Evolutionary conservation across 202 grass and related monocot genomes (phyloP).

Genomic region (Cymbopogon flexuosus): DNA sequence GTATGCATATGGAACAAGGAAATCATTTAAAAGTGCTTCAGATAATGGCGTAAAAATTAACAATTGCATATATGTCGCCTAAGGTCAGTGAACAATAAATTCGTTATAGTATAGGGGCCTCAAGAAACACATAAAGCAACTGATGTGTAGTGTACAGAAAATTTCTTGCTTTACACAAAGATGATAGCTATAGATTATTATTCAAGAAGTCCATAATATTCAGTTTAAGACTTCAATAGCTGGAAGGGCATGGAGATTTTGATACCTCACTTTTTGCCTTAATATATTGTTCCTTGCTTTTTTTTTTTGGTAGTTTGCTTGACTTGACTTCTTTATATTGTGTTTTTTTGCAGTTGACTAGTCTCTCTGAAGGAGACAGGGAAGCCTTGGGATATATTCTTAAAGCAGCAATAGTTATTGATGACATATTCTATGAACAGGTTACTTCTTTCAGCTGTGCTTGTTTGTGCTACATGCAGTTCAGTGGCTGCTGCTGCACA

Average conservation of each 20-base stretch:
- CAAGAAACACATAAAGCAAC: neutral
- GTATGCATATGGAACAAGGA: neutral
- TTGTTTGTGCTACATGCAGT: no score
- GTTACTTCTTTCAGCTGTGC: slow-evolving; percentile 27
- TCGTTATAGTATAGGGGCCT: neutral
- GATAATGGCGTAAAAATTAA: neutral
- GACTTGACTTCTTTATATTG: slow-evolving; percentile 7
- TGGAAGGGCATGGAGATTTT: neutral
- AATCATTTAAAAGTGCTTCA: slow-evolving; percentile 1
- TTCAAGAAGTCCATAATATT: slow-evolving; percentile 1
- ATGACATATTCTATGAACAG: slow-evolving; percentile 90
- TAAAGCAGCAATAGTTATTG: slow-evolving; percentile 74
- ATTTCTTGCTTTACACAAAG: neutral
- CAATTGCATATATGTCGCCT: neutral
- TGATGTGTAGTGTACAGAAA: neutral
- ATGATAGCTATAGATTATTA: neutral
- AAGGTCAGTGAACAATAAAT: neutral
- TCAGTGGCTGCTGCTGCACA: no score
- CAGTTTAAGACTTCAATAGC: neutral
- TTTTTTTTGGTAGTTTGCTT: neutral
- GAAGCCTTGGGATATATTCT: slow-evolving; percentile 74
- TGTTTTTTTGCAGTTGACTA: slow-evolving; percentile 56
- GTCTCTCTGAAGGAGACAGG: slow-evolving; percentile 76
- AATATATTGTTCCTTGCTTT: neutral
- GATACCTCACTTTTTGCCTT: neutral